Percentiles rank a stretch among this genome's conserved stretches.
phyloP scores from a whole-genome alignment of 148 eudicot species.

The Limonium bicolor region DNA sequence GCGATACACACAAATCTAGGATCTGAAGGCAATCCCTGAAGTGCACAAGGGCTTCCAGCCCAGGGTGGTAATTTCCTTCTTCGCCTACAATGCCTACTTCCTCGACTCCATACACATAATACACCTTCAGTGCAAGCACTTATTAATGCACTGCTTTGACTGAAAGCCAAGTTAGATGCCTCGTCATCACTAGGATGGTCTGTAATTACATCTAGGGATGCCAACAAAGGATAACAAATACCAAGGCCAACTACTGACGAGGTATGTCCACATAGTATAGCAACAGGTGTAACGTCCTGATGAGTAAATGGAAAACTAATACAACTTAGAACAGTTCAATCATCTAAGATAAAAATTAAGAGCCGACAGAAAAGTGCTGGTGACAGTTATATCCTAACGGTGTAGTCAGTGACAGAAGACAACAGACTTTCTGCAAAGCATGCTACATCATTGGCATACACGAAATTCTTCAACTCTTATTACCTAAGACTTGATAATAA shows the following conservation, averaged over 20 bases:
- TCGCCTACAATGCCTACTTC: slow-evolving; percentile 84
- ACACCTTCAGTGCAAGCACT: slow-evolving; percentile 95
- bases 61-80: slow-evolving; percentile 93
- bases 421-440: too few relatives aligned
- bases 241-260: slow-evolving; percentile 76
- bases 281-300: slow-evolving; percentile 80
- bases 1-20: slow-evolving; percentile 72
- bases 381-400: too few relatives aligned
- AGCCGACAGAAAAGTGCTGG: too few relatives aligned
- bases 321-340: too few relatives aligned
- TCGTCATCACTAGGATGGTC: slow-evolving; percentile 21
- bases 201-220: slow-evolving; percentile 31
- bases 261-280: slow-evolving; percentile 84
- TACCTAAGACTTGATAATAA: too few relatives aligned
- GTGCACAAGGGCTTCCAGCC: slow-evolving; percentile 68
- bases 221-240: slow-evolving; percentile 47
- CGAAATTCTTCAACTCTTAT: too few relatives aligned
- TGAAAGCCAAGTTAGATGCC: slow-evolving; percentile 14
- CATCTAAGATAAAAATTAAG: too few relatives aligned
- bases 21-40: slow-evolving; percentile 54
- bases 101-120: slow-evolving; percentile 86
- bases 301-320: too few relatives aligned
- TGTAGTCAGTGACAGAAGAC: too few relatives aligned
- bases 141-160: slow-evolving; percentile 58
- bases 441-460: too few relatives aligned